Conservation (phyloP, 768 basidiomycete genomes). For the Pisolithus sp. region DNA sequence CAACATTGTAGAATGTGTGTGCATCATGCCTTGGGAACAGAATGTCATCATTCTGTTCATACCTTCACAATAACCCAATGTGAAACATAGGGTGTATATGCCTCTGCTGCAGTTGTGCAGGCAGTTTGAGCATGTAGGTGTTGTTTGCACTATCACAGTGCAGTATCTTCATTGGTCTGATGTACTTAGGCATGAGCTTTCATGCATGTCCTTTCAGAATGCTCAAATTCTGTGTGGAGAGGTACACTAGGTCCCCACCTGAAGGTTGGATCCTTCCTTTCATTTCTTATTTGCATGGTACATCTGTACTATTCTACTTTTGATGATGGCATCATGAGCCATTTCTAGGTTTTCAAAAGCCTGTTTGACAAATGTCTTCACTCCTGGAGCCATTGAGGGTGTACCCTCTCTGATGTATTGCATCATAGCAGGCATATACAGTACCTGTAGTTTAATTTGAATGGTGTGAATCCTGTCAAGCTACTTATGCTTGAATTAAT, state of each 20-base stretch:
- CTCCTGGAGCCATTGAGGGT: no score
- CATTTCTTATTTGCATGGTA: slow-evolving; percentile 1
- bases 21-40: no score
- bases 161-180: no score
- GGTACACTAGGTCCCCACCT: slow-evolving; percentile 25
- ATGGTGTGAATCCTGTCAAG: slow-evolving; percentile 15
- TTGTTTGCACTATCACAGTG: no score
- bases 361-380: slow-evolving; percentile 19
- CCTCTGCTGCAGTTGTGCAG: no score
- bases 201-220: no score
- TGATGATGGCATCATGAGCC: slow-evolving; percentile 17
- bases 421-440: slow-evolving; percentile 6
- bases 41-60: no score
- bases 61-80: not conserved
- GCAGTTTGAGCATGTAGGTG: no score
- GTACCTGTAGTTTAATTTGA: slow-evolving; percentile 17
- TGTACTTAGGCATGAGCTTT: no score
- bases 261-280: not conserved
- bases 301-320: slow-evolving; percentile 7
- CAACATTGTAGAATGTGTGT: no score
- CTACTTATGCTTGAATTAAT: no score
- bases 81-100: slow-evolving; percentile 29
- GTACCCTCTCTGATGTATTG: slow-evolving; percentile 16
- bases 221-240: no score
- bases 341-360: slow-evolving; percentile 21